phyloP scores from a whole-genome alignment of 1,139 yeast species.

The Pneumocystis carinii region DNA sequence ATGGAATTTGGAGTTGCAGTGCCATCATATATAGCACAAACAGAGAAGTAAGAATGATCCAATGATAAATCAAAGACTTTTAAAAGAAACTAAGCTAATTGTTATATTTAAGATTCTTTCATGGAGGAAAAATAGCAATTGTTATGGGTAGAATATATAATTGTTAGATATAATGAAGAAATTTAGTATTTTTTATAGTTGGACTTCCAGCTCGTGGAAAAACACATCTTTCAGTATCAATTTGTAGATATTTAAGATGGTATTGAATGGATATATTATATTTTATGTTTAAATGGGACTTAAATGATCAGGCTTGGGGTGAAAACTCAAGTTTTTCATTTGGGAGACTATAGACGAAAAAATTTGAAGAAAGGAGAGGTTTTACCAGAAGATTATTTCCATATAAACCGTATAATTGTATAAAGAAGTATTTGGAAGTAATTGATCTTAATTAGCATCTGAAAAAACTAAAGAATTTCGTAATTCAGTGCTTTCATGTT shows the following conservation, averaged over 20 bases:
- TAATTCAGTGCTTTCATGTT: conserved; percentile 43
- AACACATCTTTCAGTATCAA: conserved; percentile 79
- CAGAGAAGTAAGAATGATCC: neutral
- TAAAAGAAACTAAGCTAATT: neutral
- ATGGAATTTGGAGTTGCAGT: no score
- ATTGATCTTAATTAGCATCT: conserved; percentile 23
- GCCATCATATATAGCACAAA: neutral
- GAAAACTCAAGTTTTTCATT: conserved; percentile 77
- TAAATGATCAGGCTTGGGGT: conserved; percentile 48
- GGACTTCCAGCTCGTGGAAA: conserved; percentile 97
- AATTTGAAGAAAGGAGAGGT: conserved; percentile 29
- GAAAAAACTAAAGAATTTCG: conserved; percentile 45
- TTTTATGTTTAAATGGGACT: neutral
- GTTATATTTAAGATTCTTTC: conserved; percentile 42
- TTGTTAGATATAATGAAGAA: neutral
- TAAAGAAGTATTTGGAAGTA: neutral
- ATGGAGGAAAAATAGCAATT: conserved; percentile 45
- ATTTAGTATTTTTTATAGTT: conserved; percentile 31
- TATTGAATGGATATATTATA: conserved; percentile 20
- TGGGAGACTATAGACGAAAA: conserved; percentile 78
- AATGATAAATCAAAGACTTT: neutral
- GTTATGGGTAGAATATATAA: neutral
- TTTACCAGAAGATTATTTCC: conserved; percentile 58
- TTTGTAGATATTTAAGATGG: conserved; percentile 81
- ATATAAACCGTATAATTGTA: conserved; percentile 31